These are phyloP conservation scores for Venturia oleaginea DNA, from an alignment of 2,329 filamentous ascomycete genomes.

Conservation along the genomic window DNA sequence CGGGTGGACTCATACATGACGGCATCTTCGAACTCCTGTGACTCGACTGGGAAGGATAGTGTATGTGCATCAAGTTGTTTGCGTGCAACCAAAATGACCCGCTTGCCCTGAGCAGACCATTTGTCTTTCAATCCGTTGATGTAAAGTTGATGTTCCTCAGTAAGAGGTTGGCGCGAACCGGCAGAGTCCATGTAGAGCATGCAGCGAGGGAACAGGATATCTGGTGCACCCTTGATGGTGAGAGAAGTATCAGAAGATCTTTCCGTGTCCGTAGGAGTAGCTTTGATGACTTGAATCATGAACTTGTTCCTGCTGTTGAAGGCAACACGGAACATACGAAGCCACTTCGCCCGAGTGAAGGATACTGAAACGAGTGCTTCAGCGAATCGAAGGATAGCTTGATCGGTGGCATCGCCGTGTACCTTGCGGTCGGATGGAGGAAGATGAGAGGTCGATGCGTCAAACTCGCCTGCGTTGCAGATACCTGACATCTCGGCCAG, in stretches of 20 bases:
- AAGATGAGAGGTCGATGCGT: conserved; percentile 51
- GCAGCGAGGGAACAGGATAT: conserved; percentile 60
- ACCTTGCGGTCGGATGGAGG: conserved; percentile 55
- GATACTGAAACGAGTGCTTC: conserved; percentile 54
- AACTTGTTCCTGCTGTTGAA: conserved; percentile 84
- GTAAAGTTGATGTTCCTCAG: conserved; percentile 32
- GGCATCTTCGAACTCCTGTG: conserved; percentile 47
- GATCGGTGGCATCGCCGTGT: conserved; percentile 68
- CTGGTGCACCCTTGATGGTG: conserved; percentile 72
- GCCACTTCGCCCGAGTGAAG: conserved; percentile 54
- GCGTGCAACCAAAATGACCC: conserved; percentile 57
- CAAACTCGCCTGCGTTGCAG: conserved; percentile 69
- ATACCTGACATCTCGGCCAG: conserved; percentile 54
- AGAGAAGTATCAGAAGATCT: conserved; percentile 35
- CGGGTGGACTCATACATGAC: conserved; percentile 44
- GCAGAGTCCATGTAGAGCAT: conserved; percentile 46
- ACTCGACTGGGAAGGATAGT: conserved; percentile 35
- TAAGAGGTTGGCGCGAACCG: conserved; percentile 45
- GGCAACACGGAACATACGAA: conserved; percentile 49
- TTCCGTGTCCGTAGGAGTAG: conserved; percentile 24
- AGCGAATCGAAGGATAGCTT: conserved; percentile 63
- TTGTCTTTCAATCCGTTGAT: conserved; percentile 55
- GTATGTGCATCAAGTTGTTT: conserved; percentile 39
- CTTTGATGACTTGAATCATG: conserved; percentile 57
- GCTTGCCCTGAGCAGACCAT: conserved; percentile 60